A percentile compares a stretch with the other conserved stretches of the same genome.
Evolutionary conservation across 2,329 filamentous ascomycete genomes (phyloP).

Genomic region (Achaetomium macrosporum): DNA sequence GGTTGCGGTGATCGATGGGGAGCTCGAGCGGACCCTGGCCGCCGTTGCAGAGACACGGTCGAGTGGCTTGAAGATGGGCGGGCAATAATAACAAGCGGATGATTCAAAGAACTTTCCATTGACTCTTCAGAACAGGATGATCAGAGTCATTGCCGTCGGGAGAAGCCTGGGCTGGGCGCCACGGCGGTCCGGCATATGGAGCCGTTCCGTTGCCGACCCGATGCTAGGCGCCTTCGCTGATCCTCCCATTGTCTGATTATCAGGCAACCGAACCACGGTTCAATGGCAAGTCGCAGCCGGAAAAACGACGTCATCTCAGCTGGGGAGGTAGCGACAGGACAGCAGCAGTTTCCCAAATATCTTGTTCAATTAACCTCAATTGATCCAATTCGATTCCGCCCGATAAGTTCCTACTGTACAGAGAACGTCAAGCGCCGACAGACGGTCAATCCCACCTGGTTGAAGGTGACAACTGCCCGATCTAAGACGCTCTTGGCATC

Average conservation of each 20-base stretch:
- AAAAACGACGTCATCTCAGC: slow-evolving; percentile 14
- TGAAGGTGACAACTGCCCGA: not conserved
- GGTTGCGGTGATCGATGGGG: not conserved
- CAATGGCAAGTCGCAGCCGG: not conserved
- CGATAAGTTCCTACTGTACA: not conserved
- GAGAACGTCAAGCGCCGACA: no score
- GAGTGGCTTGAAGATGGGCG: not conserved
- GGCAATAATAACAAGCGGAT: not conserved
- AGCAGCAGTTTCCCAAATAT: no score
- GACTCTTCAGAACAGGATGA: not conserved
- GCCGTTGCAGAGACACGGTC: no score
- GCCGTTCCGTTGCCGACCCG: not conserved
- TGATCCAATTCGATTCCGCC: not conserved
- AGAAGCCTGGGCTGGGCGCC: not conserved
- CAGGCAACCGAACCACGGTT: slow-evolving; percentile 6
- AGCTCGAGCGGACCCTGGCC: not conserved
- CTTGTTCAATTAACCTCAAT: not conserved
- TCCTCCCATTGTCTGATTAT: slow-evolving; percentile 12
- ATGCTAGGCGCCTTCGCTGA: slow-evolving; percentile 1
- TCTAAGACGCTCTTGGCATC: slow-evolving; percentile 7
- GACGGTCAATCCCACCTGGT: no score
- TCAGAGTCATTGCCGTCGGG: not conserved
- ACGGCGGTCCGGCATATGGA: not conserved
- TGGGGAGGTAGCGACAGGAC: not conserved
- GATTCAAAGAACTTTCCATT: not conserved